Conservation (phyloP, 305 asterid species). For the Plantago lanceolata region DNA sequence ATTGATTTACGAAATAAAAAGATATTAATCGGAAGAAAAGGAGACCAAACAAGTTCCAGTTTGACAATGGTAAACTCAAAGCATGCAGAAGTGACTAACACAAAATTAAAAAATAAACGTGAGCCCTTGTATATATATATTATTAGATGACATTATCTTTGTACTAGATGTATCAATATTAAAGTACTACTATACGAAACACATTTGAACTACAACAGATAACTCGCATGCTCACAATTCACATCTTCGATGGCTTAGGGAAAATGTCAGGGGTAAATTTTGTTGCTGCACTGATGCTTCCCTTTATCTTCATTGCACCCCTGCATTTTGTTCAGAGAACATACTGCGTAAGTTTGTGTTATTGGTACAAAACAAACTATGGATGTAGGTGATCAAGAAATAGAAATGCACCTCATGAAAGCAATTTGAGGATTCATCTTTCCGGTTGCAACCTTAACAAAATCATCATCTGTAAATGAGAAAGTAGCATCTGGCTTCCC, state of each 20-base stretch:
- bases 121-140: neutral
- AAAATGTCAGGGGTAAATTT: conserved; percentile 92
- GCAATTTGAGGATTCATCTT: conserved; percentile 98
- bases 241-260: conserved; percentile 94
- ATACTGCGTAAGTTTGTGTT: neutral
- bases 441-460: conserved; percentile 79
- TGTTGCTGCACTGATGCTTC: conserved; percentile 89
- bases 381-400: conserved; percentile 7
- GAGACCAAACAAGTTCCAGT: neutral
- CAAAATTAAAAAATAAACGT: neutral
- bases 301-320: conserved; percentile 91
- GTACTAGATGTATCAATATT: conserved; percentile 18
- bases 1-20: neutral
- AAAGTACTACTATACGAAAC: neutral
- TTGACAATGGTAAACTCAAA: neutral
- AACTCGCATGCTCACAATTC: conserved; percentile 29
- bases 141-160: conserved; percentile 13
- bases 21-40: neutral
- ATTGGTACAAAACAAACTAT: conserved; percentile 4
- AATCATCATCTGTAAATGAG: conserved; percentile 86
- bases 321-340: conserved; percentile 34
- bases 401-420: conserved; percentile 69
- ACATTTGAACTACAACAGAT: conserved; percentile 19
- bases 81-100: too few species aligned
- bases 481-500: conserved; percentile 96